Conservation (phyloP, 768 basidiomycete species). For the Pilatotrama ljubarskyi region DNA sequence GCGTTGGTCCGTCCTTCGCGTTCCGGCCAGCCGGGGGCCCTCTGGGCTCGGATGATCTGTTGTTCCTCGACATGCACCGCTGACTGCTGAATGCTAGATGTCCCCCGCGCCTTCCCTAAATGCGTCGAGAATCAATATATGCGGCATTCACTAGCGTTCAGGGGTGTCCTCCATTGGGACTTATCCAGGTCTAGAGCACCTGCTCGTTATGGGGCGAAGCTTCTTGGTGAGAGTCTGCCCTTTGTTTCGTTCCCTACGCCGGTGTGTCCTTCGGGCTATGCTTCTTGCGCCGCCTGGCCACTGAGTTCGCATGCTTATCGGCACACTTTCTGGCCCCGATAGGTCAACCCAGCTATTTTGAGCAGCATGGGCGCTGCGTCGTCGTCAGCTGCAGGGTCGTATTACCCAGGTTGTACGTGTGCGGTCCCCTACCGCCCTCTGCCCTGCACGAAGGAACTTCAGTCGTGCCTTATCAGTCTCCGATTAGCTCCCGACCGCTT, state of each 20-base stretch:
- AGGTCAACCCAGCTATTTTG: conserved; percentile 8
- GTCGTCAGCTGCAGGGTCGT: conserved; percentile 17
- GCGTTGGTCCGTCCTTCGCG: not conserved
- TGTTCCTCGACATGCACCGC: not conserved
- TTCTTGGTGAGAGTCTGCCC: not conserved
- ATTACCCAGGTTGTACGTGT: conserved; percentile 11
- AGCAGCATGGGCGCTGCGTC: conserved; percentile 7
- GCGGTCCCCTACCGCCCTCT: not conserved
- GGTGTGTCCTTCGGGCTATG: not conserved
- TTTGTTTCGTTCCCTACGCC: not conserved
- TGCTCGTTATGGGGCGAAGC: not conserved
- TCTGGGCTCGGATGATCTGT: not conserved
- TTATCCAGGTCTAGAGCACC: not conserved
- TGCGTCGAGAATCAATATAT: not conserved
- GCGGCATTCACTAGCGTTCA: not conserved
- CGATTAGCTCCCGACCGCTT: conserved; percentile 10
- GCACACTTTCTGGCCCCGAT: conserved; percentile 4
- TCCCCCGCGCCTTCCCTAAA: not conserved
- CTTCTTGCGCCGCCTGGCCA: not conserved
- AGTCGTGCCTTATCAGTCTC: not conserved
- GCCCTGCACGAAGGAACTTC: not conserved
- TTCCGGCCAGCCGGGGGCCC: not conserved
- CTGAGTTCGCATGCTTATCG: conserved; percentile 19
- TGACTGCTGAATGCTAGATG: not conserved
- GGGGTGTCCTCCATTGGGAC: not conserved